Evolutionary conservation across 805 yeast genomes (phyloP).

Genomic region (Zygoascus ofunaensis): DNA sequence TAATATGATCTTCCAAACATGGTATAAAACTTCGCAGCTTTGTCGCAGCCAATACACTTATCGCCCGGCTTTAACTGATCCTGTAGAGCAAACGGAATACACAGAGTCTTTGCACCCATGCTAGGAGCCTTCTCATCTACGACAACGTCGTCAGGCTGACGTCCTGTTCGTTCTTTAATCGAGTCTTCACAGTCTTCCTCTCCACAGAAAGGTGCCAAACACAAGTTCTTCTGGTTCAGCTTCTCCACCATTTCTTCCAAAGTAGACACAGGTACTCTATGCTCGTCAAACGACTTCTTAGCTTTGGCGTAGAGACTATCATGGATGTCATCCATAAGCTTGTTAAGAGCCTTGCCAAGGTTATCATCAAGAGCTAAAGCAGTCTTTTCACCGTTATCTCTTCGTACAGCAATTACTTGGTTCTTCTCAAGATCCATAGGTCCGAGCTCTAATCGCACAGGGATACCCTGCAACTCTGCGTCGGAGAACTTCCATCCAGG

Average conservation of each 20-base stretch:
- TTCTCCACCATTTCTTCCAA: constrained; percentile 93
- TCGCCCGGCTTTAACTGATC: constrained; percentile 58
- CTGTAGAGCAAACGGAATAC: constrained; percentile 94
- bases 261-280: constrained; percentile 69
- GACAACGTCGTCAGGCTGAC: constrained; percentile 76
- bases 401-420: constrained; percentile 82
- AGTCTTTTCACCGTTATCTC: constrained; percentile 77
- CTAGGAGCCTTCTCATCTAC: constrained; percentile 94
- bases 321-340: constrained; percentile 76
- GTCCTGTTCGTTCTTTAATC: constrained; percentile 77
- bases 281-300: constrained; percentile 71
- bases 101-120: constrained; percentile 98
- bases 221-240: constrained; percentile 81
- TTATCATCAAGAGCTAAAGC: constrained; percentile 50
- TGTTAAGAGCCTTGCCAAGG: constrained; percentile 58
- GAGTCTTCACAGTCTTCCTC: constrained; percentile 89
- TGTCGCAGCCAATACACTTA: constrained; percentile 75
- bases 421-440: constrained; percentile 84
- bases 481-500: constrained; percentile 99
- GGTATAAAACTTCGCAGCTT: constrained; percentile 69
- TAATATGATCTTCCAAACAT: constrained; percentile 97
- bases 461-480: constrained; percentile 93
- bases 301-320: constrained; percentile 65
- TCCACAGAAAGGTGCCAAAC: constrained; percentile 97
- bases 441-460: constrained; percentile 89